Evolutionary conservation across 208 protist genomes (phyloP).

Genomic region (Giardia duodenalis): DNA sequence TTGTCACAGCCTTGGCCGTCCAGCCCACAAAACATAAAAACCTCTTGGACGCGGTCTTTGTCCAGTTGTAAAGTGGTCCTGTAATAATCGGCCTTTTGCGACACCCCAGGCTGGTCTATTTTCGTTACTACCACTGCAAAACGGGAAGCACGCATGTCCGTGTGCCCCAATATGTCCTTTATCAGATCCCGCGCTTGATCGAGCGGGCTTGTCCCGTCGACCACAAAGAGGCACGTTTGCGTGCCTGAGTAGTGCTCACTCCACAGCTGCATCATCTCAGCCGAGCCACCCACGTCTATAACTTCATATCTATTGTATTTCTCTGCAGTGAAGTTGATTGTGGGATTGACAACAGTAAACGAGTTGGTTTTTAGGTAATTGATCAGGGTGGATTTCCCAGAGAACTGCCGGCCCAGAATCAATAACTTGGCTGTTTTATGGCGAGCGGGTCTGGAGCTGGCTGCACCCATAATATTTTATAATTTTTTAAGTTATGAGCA

Average conservation of each 20-base stretch:
- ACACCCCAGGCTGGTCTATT: background rate
- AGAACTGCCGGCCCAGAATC: background rate
- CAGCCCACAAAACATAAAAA: background rate
- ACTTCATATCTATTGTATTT: background rate
- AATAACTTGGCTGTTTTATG: background rate
- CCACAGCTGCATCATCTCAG: background rate
- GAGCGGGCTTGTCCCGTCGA: background rate
- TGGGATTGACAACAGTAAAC: background rate
- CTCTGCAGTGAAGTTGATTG: background rate
- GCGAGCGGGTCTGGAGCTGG: background rate
- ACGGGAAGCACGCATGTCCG: background rate
- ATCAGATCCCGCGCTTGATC: background rate
- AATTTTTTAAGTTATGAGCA: too few relatives aligned
- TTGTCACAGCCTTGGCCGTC: background rate
- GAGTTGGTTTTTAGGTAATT: background rate
- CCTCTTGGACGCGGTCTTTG: background rate
- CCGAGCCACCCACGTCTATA: background rate
- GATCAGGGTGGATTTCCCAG: background rate
- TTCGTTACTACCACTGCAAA: background rate
- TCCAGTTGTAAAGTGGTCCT: background rate
- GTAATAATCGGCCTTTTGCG: background rate
- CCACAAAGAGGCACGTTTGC: background rate
- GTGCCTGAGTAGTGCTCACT: background rate
- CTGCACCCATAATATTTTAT: background rate
- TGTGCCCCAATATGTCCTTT: background rate